Base-by-base conservation (phyloP, 345 rosid genomes). In the Eucalyptus guilfoylei region DNA sequence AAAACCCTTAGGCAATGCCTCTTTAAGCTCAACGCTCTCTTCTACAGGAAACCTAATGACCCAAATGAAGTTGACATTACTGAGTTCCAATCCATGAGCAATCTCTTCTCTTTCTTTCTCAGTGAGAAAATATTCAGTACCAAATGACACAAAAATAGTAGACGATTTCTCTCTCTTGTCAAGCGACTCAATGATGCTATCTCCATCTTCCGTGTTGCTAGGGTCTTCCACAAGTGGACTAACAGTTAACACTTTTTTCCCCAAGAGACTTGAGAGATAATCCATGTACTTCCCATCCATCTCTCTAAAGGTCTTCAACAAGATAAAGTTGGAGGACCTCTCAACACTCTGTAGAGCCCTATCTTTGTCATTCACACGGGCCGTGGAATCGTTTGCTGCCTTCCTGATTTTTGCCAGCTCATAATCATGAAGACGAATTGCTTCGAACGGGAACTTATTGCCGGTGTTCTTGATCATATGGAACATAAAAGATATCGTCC, bases 211-310 rank as follows among this genome's bases (percentile, higher is more conserved):
- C 49, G 19, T 80, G 14, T 67, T 16, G 6, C 3, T 28, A 3
- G 87, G 58, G 45, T 88, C 90, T 87, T 81, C 90, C 42, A 92
- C 91, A 5, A 93, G 91, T 15, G 93, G 92, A 44, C 94, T 92
- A 21, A 91, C 91, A 1, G 92, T 91, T 7, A 92, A 67, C 17
- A 88, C 58, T 86, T 87, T 93, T 88, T 94, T 92, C 34, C 87
- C 88, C 48, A 58, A 5, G 42, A 89, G 37, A 21, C 6, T 76
- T 5, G 92, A 89, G 44, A 91, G 64, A n/a, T 92, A 92, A 50
- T 92, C 93, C 6, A 92, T 64, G 87, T 90, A 89, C 81, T 92
- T 91, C 30, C 89, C 94, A 15, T 91, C 94, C 4, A 94, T 83
- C 64, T 94, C 92, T 32, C 87, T 64, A 23, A 87, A 92, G 26